These are phyloP conservation scores for Aspergillus phoenicis DNA, from an alignment of 2,329 filamentous ascomycete genomes.

Conservation along the genomic window DNA sequence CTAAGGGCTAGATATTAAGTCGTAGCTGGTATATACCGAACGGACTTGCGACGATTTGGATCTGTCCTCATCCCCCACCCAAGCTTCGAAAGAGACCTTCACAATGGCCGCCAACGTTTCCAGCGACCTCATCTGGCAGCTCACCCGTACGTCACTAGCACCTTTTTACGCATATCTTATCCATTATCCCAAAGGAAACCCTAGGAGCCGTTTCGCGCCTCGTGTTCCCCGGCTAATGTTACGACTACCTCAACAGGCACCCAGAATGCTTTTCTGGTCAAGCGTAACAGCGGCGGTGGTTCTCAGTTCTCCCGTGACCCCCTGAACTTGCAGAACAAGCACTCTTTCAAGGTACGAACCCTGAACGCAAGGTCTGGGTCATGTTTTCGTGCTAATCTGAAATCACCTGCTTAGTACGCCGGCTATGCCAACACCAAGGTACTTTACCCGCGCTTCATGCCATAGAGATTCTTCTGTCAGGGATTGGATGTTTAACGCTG, in stretches of 20 bases:
- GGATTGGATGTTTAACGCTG: slow-evolving; percentile 11
- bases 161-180: slow-evolving; percentile 11
- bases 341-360: slow-evolving; percentile 76
- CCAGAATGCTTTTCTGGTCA: slow-evolving; percentile 90
- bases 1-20: slow-evolving; percentile 17
- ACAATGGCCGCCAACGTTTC: slow-evolving; percentile 70
- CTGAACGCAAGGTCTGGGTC: slow-evolving; percentile 10
- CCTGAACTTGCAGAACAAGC: slow-evolving; percentile 88
- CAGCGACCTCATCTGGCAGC: slow-evolving; percentile 90
- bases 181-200: not conserved
- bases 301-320: slow-evolving; percentile 92
- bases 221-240: slow-evolving; percentile 18
- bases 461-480: not conserved
- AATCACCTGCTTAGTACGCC: slow-evolving; percentile 64
- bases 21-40: slow-evolving; percentile 13
- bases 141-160: slow-evolving; percentile 73
- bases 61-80: slow-evolving; percentile 26
- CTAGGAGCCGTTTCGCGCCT: not conserved
- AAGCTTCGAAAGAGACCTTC: slow-evolving; percentile 28
- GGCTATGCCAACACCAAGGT: slow-evolving; percentile 95
- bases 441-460: slow-evolving; percentile 34
- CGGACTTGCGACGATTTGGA: slow-evolving; percentile 28
- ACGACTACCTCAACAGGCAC: slow-evolving; percentile 59
- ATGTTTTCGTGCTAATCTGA: slow-evolving; percentile 16
- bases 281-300: slow-evolving; percentile 78